These are phyloP conservation scores for Rhizopogon sp. DNA, from an alignment of 768 basidiomycete genomes.

Conservation along the genomic window DNA sequence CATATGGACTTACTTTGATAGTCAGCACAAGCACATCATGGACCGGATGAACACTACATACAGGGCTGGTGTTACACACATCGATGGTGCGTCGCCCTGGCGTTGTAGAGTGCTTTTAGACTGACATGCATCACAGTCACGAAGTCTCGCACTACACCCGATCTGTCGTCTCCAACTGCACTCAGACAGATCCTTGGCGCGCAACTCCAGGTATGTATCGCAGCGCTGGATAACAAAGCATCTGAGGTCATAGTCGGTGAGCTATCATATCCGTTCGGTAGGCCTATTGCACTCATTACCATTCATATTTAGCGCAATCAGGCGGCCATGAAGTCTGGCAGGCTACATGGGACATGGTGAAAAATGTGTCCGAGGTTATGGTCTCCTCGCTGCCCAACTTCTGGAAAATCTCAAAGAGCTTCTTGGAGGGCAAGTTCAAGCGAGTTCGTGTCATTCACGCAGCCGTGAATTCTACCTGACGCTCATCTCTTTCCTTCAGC, in stretches of 20 bases:
- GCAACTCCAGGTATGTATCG: slow-evolving; percentile 58
- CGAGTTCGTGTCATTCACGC: slow-evolving; percentile 38
- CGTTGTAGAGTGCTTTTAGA: slow-evolving; percentile 4
- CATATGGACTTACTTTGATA: slow-evolving; percentile 93
- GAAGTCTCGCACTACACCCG: slow-evolving; percentile 36
- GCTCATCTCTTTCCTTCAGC: slow-evolving; percentile 14
- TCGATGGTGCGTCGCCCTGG: slow-evolving; percentile 36
- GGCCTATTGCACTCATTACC: not conserved
- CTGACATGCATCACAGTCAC: slow-evolving; percentile 31
- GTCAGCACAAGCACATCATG: slow-evolving; percentile 84
- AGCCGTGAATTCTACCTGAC: not conserved
- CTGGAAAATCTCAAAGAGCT: slow-evolving; percentile 87
- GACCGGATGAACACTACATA: slow-evolving; percentile 67
- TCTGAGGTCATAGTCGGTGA: slow-evolving; percentile 58
- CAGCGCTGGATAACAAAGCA: slow-evolving; percentile 59
- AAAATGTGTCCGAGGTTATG: slow-evolving; percentile 82
- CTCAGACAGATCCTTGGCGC: slow-evolving; percentile 41
- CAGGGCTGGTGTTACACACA: slow-evolving; percentile 41
- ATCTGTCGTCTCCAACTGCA: slow-evolving; percentile 30
- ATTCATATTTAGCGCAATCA: slow-evolving; percentile 48
- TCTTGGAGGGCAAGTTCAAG: slow-evolving; percentile 89
- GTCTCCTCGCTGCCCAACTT: slow-evolving; percentile 85
- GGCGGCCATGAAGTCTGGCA: slow-evolving; percentile 80
- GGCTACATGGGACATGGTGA: slow-evolving; percentile 71
- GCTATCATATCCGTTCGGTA: slow-evolving; percentile 9